Conservation (phyloP, 2,329 filamentous ascomycete species). For the Colletotrichum theobromicola region DNA sequence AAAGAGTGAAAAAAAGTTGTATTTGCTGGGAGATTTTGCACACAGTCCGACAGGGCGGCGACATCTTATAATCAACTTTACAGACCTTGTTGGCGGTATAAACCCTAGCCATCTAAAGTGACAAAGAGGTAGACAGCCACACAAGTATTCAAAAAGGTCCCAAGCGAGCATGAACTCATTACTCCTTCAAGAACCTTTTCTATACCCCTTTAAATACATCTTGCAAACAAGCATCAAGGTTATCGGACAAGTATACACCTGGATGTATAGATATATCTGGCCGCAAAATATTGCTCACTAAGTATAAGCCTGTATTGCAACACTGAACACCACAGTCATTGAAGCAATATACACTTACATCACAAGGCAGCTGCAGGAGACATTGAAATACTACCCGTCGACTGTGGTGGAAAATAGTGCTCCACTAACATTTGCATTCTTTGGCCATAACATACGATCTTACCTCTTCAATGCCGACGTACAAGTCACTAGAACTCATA, state of each 20-base stretch:
- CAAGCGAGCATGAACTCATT: too few species aligned
- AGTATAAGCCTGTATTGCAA: background rate
- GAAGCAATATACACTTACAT: background rate
- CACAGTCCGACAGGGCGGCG: background rate
- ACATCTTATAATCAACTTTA: background rate
- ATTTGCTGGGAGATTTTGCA: background rate
- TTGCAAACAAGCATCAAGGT: background rate
- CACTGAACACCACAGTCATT: background rate
- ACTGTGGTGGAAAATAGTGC: too few species aligned
- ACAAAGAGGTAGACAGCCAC: background rate
- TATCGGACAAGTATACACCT: background rate
- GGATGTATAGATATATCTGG: too few species aligned
- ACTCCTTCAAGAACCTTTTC: too few species aligned
- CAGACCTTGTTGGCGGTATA: background rate
- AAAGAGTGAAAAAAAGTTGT: background rate
- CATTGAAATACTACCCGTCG: too few species aligned
- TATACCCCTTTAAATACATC: background rate
- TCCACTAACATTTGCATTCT: too few species aligned
- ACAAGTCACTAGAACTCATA: too few species aligned
- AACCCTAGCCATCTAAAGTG: accelerated
- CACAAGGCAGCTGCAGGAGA: background rate
- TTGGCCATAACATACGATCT: too few species aligned
- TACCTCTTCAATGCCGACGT: too few species aligned
- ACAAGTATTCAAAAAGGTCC: background rate
- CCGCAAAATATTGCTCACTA: too few species aligned